Percentiles rank a stretch among this genome's conserved stretches.
Evolutionary conservation across 2,329 filamentous ascomycete species (phyloP).

Genomic region (Gliomastix tumulicola): DNA sequence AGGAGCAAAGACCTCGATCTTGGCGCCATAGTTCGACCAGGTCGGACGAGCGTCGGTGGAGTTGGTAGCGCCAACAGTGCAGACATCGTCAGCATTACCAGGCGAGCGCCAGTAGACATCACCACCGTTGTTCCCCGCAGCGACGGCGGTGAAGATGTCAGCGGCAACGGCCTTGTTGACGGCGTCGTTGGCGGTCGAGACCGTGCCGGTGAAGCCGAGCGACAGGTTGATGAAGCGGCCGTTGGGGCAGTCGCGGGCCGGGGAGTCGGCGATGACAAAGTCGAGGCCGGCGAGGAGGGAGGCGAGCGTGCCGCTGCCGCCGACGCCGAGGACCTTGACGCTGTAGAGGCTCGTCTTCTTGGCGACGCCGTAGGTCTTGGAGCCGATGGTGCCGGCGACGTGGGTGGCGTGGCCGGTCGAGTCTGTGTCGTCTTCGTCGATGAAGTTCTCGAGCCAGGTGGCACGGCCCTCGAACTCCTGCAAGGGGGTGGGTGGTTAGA

Average conservation of each 20-base stretch:
- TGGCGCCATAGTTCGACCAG: slow-evolving; percentile 45
- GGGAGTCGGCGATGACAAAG: slow-evolving; percentile 27
- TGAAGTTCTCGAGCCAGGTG: slow-evolving; percentile 27
- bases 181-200: slow-evolving; percentile 39
- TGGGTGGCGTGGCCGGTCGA: slow-evolving; percentile 41
- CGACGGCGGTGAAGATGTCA: slow-evolving; percentile 47
- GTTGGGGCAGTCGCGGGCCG: slow-evolving; percentile 26
- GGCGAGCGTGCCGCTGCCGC: slow-evolving; percentile 27
- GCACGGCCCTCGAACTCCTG: slow-evolving; percentile 35
- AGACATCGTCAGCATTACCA: slow-evolving; percentile 36
- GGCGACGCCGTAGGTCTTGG: slow-evolving; percentile 33
- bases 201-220: slow-evolving; percentile 41
- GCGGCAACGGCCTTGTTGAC: slow-evolving; percentile 34
- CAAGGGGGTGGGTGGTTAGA: no score
- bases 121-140: slow-evolving; percentile 43
- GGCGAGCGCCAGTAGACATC: slow-evolving; percentile 40
- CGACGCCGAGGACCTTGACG: slow-evolving; percentile 35
- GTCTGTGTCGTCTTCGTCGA: slow-evolving; percentile 25
- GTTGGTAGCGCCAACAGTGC: slow-evolving; percentile 44
- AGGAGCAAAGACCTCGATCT: slow-evolving; percentile 45
- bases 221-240: slow-evolving; percentile 50
- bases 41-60: slow-evolving; percentile 28
- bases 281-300: slow-evolving; percentile 36
- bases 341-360: slow-evolving; percentile 34
- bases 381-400: slow-evolving; percentile 36